Evolutionary conservation across 352 stramenopile species (phyloP), one percentile per base, ranked within the genome.

Genomic region (Globisporangium megalacanthum): DNA sequence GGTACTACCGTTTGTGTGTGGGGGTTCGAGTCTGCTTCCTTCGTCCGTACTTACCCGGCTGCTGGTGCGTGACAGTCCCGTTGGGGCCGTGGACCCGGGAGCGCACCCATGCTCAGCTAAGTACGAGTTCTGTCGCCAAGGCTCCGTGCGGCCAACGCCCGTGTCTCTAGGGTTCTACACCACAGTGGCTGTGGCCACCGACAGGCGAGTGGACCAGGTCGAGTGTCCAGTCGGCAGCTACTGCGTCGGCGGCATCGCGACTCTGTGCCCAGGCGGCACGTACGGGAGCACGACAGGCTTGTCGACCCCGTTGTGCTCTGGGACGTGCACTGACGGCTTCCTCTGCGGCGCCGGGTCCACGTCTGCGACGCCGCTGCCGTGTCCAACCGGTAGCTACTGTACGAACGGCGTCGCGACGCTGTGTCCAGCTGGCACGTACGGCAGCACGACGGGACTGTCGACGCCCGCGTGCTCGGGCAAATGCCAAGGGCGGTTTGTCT

Each of bases 191-290:
- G 42, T 52, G 2, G 60, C 64, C 1, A 62, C 54, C 0, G 69
- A 74, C 8, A 44, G 78, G 25, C 78, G 74, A 10, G 63, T 79
- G 7, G 73, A 79, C 47, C 70, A 92, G 50, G 50, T 46, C 7
- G 69, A 83, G 51, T 92, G 79, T 53, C 76, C 79, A 4, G 22
- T 57, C 10, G 83, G 83, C 4, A 88, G 68, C 39, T 92, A 77
- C 58, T 92, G 83, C 54, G 41, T 76, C n/a, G 54, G 60, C 8
- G 83, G 83, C 0, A 53, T 86, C 17, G 60, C 66, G 31, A 77
- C 83, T 49, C 48, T 70, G 42, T 92, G 83, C 35, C 75, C 79
- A 22, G 51, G 57, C 54, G 68, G 80, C 14, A 88, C 72, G 11
- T 92, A 75, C 46, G 83, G 76, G 7, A 56, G 49, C 2, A 75